Evolutionary conservation across 805 yeast species (phyloP), one percentile per base, ranked within the genome.

Genomic region (Saturnispora hagleri): DNA sequence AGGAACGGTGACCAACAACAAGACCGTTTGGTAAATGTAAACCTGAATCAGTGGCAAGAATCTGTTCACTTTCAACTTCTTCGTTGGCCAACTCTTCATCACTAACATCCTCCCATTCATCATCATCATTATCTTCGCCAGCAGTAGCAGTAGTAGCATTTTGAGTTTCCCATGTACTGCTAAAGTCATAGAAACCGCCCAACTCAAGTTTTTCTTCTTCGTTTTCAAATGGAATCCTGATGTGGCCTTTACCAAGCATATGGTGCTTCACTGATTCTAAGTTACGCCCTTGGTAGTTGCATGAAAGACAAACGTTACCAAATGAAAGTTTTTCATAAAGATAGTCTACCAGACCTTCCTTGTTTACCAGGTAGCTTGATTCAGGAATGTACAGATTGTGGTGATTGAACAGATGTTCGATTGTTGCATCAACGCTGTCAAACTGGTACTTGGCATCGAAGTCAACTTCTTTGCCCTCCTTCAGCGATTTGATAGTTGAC

Each of bases 331-430:
- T 83, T 57, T 89, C 93, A 43, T 86, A 87, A 53, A 93, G 68
- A 62, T 86, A 87, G 2, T 69, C 65, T n/a, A 93, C 66, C 41
- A 93, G 72, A 0, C 97, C 98, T 40, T 71, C 74, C 47, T 79
- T 69, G 64, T 90, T 88, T 0, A 68, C 71, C 46, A 93, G 72
- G 60, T 79, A 89, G 15, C 79, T 74, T 55, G 74, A 71, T 65
- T 93, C 97, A 1, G 99, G 99, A 6, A 93, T 76, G 55, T 84
- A 93, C 43, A 93, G 73, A 1, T 98, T 98, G 66, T 86, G 97
- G 36, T 67, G 71, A 53, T 74, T 75, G 61, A 79, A 81, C 95
- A 93, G 85, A 66, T 93, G 96, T 28, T 73, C 74, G 31, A 85
- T 60, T 51, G 72, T 72, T 28, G 66, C 74, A 5, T 77, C 80